phyloP scores from a whole-genome alignment of 129 eudicot genomes.

The Centella asiatica region DNA sequence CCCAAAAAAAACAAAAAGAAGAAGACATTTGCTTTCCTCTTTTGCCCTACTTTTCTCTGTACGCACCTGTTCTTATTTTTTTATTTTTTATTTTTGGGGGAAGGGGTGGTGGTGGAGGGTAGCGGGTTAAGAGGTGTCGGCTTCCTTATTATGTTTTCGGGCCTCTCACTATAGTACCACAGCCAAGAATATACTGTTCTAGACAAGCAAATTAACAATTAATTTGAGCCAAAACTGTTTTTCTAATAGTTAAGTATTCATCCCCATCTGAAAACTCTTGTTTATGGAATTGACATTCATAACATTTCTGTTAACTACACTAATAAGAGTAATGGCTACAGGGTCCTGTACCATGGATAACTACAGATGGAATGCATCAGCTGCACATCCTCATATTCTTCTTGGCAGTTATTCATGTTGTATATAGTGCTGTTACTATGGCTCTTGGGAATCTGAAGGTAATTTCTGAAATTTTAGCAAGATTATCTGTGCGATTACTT shows the following conservation, averaged over 20 bases:
- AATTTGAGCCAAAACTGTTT: neutral
- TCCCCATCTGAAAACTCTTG: neutral
- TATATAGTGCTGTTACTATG: constrained; percentile 77
- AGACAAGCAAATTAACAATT: too few species aligned
- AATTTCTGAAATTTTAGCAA: neutral
- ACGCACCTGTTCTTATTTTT: too few species aligned
- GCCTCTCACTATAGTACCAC: too few species aligned
- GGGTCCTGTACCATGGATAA: constrained; percentile 56
- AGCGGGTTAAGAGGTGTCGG: too few species aligned
- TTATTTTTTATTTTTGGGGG: too few species aligned
- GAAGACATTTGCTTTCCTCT: too few species aligned
- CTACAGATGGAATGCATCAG: constrained; percentile 72
- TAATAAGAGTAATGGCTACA: constrained; percentile 14
- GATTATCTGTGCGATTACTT: neutral
- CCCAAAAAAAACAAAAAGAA: too few species aligned
- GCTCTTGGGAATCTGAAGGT: constrained; percentile 88
- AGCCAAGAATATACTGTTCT: too few species aligned
- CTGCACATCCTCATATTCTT: constrained; percentile 87
- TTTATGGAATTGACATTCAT: neutral
- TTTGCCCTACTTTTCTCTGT: too few species aligned
- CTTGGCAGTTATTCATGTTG: constrained; percentile 67
- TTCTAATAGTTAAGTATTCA: neutral
- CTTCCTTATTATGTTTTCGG: too few species aligned
- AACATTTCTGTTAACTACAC: neutral
- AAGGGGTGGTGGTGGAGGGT: too few species aligned